Conservation (phyloP, 352 stramenopile genomes). For the Plasmopara viticola region DNA sequence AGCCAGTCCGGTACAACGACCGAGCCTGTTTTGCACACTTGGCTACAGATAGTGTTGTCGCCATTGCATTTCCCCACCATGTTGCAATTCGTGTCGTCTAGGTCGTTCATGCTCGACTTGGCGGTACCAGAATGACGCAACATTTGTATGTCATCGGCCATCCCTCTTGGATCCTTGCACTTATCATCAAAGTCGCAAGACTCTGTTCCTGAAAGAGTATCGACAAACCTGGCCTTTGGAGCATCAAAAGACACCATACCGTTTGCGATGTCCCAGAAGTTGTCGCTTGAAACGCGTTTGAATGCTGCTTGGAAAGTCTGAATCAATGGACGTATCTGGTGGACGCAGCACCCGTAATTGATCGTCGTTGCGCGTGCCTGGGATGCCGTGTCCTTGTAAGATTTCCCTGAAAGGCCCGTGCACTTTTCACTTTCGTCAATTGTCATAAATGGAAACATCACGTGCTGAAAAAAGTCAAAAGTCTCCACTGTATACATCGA, state of each 20-base stretch:
- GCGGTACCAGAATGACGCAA: constrained; percentile 23
- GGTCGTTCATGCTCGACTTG: constrained; percentile 38
- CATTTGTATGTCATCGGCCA: constrained; percentile 24
- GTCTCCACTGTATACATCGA: constrained; percentile 32
- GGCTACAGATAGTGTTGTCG: constrained; percentile 36
- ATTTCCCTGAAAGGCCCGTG: constrained; percentile 28
- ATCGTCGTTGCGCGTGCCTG: constrained; percentile 26
- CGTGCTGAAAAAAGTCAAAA: constrained; percentile 43
- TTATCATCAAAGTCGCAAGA: constrained; percentile 33
- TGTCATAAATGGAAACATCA: constrained; percentile 47
- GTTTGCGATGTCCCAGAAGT: constrained; percentile 33
- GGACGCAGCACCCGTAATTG: constrained; percentile 43
- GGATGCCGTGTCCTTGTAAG: constrained; percentile 34
- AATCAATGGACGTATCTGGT: constrained; percentile 41
- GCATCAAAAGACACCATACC: constrained; percentile 39
- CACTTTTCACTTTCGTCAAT: constrained; percentile 29
- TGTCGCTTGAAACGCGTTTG: constrained; percentile 28
- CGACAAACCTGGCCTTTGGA: constrained; percentile 26
- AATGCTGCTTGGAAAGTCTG: constrained; percentile 33
- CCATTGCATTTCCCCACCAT: constrained; percentile 36
- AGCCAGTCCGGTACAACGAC: constrained; percentile 37
- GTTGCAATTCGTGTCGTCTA: constrained; percentile 34
- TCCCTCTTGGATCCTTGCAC: constrained; percentile 31
- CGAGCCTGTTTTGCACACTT: constrained; percentile 38
- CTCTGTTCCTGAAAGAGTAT: constrained; percentile 29